phyloP scores from a whole-genome alignment of 805 yeast genomes.

The Candida koratica region DNA sequence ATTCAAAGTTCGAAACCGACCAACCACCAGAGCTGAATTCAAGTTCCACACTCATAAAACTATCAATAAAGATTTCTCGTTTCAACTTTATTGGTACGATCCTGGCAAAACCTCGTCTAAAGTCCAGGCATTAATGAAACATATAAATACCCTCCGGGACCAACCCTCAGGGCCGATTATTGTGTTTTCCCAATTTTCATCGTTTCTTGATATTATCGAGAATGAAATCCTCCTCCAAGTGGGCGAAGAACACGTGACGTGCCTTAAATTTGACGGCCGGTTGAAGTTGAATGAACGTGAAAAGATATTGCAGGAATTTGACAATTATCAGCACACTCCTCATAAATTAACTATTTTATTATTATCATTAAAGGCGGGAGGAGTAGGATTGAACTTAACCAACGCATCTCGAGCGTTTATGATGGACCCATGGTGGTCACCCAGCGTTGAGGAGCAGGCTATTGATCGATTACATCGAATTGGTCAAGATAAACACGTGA shows the following conservation, averaged over 20 bases:
- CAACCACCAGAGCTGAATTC: conserved; percentile 23
- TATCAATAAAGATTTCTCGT: conserved; percentile 21
- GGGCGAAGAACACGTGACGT: conserved; percentile 41
- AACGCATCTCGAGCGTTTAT: conserved; percentile 79
- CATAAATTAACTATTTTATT: conserved; percentile 49
- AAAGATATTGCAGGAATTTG: conserved; percentile 55
- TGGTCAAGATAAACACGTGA: conserved; percentile 74
- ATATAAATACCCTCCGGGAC: conserved; percentile 50
- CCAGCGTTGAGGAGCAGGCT: conserved; percentile 86
- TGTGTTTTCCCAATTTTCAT: conserved; percentile 87
- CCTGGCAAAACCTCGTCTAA: conserved; percentile 66
- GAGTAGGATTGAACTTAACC: conserved; percentile 86
- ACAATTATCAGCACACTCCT: conserved; percentile 22
- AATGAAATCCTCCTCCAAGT: conserved; percentile 45
- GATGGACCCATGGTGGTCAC: conserved; percentile 99
- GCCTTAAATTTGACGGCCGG: conserved; percentile 80
- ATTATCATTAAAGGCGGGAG: conserved; percentile 85
- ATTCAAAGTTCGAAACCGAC: conserved; percentile 37
- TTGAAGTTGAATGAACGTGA: conserved; percentile 63
- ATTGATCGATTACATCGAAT: conserved; percentile 88
- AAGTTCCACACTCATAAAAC: conserved; percentile 27
- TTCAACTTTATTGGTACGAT: conserved; percentile 40
- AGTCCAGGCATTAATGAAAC: conserved; percentile 61
- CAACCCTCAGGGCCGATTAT: conserved; percentile 69
- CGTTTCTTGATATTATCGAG: conserved; percentile 73